Base-by-base conservation (phyloP, 345 rosid genomes). In the Luvunga scandens region DNA sequence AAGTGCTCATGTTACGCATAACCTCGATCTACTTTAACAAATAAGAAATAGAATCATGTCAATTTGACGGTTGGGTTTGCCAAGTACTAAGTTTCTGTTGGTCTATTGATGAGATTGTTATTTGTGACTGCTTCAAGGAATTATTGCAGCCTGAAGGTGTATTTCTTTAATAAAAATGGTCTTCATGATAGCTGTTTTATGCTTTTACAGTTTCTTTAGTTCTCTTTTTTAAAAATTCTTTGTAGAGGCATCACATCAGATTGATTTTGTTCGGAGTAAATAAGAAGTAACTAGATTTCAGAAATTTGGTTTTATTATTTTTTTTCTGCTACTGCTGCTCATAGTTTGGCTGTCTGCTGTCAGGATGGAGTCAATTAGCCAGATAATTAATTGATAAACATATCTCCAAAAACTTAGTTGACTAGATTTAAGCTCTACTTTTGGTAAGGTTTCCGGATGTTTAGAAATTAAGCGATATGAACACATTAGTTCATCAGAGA, bases 71-170 rank as follows among this genome's bases (percentile, higher is more conserved):
- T 69, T 39, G 50, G 9, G 8, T 69, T 42, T 16, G 27, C 9
- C 5, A 61, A 60, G 12, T 16, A 16, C 9, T 9, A 61, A 60
- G 12, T 25, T 73, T 73, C 14, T 12, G 4, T 25, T 19, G 18
- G 25, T 72, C 53, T 73, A 14, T 73, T 60, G 53, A 24, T 73
- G 36, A 7, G 4, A 30, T 57, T 73, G 77, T 61, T 73, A 63
- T 39, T 45, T 34, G 39, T 38, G 76, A 6, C 19, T 24, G 24
- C 18, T 57, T 73, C 25, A 73, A 14, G 68, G 28, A 72, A 38
- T 24, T 22, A 24, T 57, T 25, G 14, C 38, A 39, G 18, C 27
- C 25, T 36, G 57, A 39, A 24, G 30, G 25, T 36, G 42, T 27
- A 33, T 73, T 60, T 61, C 42, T 60, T 24, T 31, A 4, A 6